phyloP scores from a whole-genome alignment of 805 yeast species.

The Pichia gijzeniarum region DNA sequence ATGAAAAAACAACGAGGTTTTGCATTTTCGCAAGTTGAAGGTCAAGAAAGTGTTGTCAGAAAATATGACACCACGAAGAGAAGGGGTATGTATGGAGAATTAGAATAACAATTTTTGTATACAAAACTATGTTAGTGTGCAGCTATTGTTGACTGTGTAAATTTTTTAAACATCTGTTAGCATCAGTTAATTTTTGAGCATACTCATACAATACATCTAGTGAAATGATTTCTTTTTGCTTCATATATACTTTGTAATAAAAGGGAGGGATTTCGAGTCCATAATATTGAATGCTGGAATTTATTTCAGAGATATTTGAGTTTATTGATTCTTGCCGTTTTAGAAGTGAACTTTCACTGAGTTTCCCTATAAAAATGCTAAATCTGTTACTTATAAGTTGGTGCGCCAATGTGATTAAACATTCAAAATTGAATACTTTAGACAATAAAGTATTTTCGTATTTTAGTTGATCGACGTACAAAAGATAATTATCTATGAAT shows the following conservation, averaged over 20 bases:
- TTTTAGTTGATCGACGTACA: background rate
- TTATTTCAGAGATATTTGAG: background rate
- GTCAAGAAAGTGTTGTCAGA: slow-evolving; percentile 84
- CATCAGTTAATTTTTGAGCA: slow-evolving; percentile 15
- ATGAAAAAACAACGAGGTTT: slow-evolving; percentile 98
- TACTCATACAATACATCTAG: background rate
- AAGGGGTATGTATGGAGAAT: slow-evolving; percentile 32
- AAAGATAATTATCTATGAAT: background rate
- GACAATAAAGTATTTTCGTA: background rate
- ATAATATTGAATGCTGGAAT: too few relatives aligned
- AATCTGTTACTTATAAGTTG: slow-evolving; percentile 1
- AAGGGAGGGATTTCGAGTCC: too few relatives aligned
- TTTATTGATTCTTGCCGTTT: background rate
- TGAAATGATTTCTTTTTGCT: background rate
- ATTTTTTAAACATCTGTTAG: background rate
- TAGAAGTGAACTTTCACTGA: background rate
- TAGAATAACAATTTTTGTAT: slow-evolving; percentile 15
- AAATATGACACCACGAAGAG: slow-evolving; percentile 91
- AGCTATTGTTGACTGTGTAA: too few relatives aligned
- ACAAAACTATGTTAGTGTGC: too few relatives aligned
- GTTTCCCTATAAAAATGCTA: background rate
- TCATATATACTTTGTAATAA: background rate
- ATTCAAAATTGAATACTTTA: background rate
- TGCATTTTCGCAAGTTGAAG: slow-evolving; percentile 95
- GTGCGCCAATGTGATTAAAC: background rate